Percentiles rank a stretch among this genome's conserved stretches.
Conservation (phyloP, 352 stramenopile species). For the Pythium rishiriense region DNA sequence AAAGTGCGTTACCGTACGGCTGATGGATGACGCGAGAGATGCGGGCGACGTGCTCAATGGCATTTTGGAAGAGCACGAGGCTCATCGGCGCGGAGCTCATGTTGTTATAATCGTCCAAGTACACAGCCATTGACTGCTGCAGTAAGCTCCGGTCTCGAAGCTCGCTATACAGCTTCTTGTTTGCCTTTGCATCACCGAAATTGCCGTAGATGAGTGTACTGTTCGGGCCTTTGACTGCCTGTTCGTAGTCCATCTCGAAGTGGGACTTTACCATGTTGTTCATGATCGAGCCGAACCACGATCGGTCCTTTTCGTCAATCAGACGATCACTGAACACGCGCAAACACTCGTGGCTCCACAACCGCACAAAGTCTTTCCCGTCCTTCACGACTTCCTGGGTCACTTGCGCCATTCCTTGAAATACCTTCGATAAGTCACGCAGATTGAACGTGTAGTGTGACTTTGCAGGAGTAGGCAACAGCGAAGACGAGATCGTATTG, state of each 20-base stretch:
- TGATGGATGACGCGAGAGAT: constrained; percentile 93
- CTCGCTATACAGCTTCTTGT: constrained; percentile 85
- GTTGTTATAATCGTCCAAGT: constrained; percentile 96
- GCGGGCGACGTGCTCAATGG: constrained; percentile 92
- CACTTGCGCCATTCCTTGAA: constrained; percentile 89
- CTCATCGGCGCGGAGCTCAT: constrained; percentile 93
- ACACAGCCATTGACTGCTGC: constrained; percentile 87
- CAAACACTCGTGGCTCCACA: constrained; percentile 93
- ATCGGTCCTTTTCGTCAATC: constrained; percentile 87
- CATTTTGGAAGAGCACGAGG: constrained; percentile 94
- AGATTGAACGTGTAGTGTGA: constrained; percentile 96
- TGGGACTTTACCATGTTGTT: constrained; percentile 66
- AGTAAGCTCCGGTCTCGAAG: constrained; percentile 82
- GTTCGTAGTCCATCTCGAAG: constrained; percentile 79
- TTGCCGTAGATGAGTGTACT: constrained; percentile 87
- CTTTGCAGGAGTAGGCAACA: constrained; percentile 93
- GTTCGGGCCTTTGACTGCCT: constrained; percentile 57
- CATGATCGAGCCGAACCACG: constrained; percentile 85
- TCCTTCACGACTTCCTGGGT: constrained; percentile 80
- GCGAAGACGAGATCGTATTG: constrained; percentile 85
- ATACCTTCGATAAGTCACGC: constrained; percentile 92
- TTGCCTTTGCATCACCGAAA: constrained; percentile 80
- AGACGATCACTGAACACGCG: constrained; percentile 91
- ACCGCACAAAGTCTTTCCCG: constrained; percentile 79
- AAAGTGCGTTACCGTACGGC: constrained; percentile 91